A percentile compares a stretch with the other conserved stretches of the same genome.
These are phyloP conservation scores for Ophiocordyceps polyrhachis-furcata DNA, from an alignment of 2,329 filamentous ascomycete species.

Conservation along the genomic window DNA sequence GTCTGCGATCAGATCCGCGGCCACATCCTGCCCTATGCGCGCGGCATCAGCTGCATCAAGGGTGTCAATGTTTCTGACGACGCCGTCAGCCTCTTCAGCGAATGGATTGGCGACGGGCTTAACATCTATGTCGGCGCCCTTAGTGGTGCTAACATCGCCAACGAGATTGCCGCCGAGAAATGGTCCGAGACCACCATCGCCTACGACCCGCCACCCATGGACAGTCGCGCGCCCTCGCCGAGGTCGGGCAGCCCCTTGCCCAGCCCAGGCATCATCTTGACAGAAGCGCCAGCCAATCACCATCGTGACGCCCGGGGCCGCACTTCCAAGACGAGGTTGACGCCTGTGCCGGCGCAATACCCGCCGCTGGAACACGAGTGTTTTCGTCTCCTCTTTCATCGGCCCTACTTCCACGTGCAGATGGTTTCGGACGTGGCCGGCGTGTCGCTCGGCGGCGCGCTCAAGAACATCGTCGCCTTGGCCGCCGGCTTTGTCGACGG, in stretches of 20 bases:
- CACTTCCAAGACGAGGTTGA: slow-evolving; percentile 49
- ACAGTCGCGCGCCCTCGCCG: slow-evolving; percentile 52
- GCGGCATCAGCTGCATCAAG: slow-evolving; percentile 96
- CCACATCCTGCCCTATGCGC: slow-evolving; percentile 76
- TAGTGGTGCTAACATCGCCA: slow-evolving; percentile 90
- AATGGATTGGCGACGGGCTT: slow-evolving; percentile 78
- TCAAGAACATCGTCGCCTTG: slow-evolving; percentile 94
- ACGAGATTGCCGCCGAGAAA: slow-evolving; percentile 85
- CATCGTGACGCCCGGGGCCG: slow-evolving; percentile 54
- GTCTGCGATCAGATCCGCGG: slow-evolving; percentile 73
- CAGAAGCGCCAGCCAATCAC: slow-evolving; percentile 33
- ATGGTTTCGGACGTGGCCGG: slow-evolving; percentile 92
- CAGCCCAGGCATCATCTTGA: slow-evolving; percentile 29
- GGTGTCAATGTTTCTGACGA: slow-evolving; percentile 83
- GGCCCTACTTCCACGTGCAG: slow-evolving; percentile 93
- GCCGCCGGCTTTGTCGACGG: slow-evolving; percentile 92
- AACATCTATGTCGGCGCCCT: slow-evolving; percentile 95
- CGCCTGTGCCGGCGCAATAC: slow-evolving; percentile 62
- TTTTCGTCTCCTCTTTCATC: slow-evolving; percentile 76
- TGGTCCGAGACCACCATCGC: slow-evolving; percentile 95
- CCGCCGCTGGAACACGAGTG: slow-evolving; percentile 71
- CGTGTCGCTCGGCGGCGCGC: slow-evolving; percentile 78
- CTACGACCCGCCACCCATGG: slow-evolving; percentile 80
- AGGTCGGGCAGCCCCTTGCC: slow-evolving; percentile 22
- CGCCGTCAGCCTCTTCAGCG: slow-evolving; percentile 77